Conservation (phyloP, 805 yeast species). For the Hagleromyces aurorensis region DNA sequence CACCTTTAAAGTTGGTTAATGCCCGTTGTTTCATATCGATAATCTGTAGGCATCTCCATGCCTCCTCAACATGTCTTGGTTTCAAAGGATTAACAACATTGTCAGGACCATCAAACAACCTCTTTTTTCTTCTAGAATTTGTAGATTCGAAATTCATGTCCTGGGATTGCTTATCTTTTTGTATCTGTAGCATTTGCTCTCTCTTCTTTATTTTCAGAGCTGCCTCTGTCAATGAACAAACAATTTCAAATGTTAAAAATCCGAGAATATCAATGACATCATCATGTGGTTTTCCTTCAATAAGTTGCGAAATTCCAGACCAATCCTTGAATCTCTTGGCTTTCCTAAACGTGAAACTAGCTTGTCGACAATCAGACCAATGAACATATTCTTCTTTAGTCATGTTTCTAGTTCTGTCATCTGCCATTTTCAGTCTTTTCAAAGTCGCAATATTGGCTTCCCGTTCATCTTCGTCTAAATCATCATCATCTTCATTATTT, state of each 20-base stretch:
- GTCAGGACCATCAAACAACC: constrained; percentile 82
- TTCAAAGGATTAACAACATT: constrained; percentile 69
- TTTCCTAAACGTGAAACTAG: constrained; percentile 90
- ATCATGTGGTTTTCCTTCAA: constrained; percentile 89
- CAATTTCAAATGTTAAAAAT: constrained; percentile 92
- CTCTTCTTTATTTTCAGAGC: constrained; percentile 73
- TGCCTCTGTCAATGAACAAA: constrained; percentile 86
- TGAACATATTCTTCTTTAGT: constrained; percentile 96
- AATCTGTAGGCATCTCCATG: constrained; percentile 74
- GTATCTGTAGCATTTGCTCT: constrained; percentile 44
- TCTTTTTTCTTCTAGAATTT: constrained; percentile 41
- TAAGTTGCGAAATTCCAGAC: constrained; percentile 79
- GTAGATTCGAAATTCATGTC: constrained; percentile 34
- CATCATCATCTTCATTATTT: constrained; percentile 54
- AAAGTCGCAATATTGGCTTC: constrained; percentile 86
- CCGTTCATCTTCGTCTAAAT: constrained; percentile 78
- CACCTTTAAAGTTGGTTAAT: constrained; percentile 57
- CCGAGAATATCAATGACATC: constrained; percentile 96
- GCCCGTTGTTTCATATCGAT: constrained; percentile 52
- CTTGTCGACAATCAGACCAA: constrained; percentile 98
- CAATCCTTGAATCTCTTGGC: constrained; percentile 93
- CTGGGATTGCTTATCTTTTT: constrained; percentile 31
- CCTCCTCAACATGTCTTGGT: constrained; percentile 79
- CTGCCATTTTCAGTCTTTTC: constrained; percentile 84
- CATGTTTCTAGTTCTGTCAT: constrained; percentile 88